Base-by-base conservation (phyloP, 352 stramenopile genomes). In the Phytophthora lateralis region DNA sequence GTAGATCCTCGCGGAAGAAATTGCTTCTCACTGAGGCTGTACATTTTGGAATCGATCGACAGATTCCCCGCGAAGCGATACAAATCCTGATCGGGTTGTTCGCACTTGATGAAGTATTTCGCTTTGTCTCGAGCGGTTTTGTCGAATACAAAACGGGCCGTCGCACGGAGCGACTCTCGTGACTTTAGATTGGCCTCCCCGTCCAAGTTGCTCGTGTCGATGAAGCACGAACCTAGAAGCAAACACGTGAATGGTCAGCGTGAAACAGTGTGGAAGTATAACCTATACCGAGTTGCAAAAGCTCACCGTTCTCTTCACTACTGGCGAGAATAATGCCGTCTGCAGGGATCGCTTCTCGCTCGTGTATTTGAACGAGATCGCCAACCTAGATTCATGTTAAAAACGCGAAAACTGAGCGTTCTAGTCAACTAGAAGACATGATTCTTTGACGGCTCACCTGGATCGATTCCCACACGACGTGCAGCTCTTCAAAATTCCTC, bases 251-350 rank as follows among this genome's bases (percentile, higher is more conserved):
- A 38, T 38, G 32, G 11, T 38, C 32, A 38, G 32, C 32, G 12
- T 6, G 14, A n/a, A 38, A n/a, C 12, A 38, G 5, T n/a, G 5
- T 11, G 14, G 1, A 43, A 43, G n/a, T n/a, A n/a, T n/a, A n/a
- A n/a, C n/a, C 11, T 26, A 15, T 14, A 20, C 53, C 11, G 30
- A 27, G 17, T n/a, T 41, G 4, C 10, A 29, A 15, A 24, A 59
- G 48, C 14, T 46, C 9, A 87, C 80, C 93, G 24, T 95, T 79
- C 6, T 90, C 75, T 55, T 97, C 88, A 37, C 73, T 90, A 43
- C 83, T 92, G 1, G 87, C 76, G 2, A 98, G 69, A 27, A 98
- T 71, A 6, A 98, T 80, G 6, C 97, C 76, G 65, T 98, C 96
- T 0, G 95, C 94, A 3, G 96, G 93, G 42, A 98, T 91, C 7